Percentiles rank a stretch among this genome's conserved stretches.
phyloP scores from a whole-genome alignment of 305 asterid species.

The Euphrasia arctica region DNA sequence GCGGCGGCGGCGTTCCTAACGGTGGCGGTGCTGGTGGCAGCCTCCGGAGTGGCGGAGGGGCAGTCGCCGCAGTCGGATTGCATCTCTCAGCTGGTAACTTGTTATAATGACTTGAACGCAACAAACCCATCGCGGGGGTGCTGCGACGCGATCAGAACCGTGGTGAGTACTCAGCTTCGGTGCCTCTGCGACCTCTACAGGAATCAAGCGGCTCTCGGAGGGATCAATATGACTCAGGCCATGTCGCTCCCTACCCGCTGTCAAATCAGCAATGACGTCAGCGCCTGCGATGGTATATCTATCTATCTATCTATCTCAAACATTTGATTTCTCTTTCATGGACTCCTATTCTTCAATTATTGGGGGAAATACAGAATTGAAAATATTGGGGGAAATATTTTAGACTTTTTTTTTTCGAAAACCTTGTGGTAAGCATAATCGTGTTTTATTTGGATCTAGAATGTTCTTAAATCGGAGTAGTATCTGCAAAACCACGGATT shows the following conservation, averaged over 20 bases:
- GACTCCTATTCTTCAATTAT: no score
- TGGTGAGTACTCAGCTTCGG: constrained; percentile 37
- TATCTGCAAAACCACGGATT: no score
- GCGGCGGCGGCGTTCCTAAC: constrained; percentile 23
- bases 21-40: constrained; percentile 25
- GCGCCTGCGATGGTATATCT: constrained; percentile 44
- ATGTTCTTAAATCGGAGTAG: no score
- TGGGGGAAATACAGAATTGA: no score
- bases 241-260: constrained; percentile 45
- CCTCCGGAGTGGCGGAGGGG: constrained; percentile 29
- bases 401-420: no score
- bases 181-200: constrained; percentile 50
- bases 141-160: constrained; percentile 39
- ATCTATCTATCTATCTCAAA: no score
- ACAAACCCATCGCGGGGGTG: constrained; percentile 39
- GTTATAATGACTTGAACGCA: constrained; percentile 36
- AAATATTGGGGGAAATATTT: no score
- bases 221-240: constrained; percentile 55
- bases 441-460: no score
- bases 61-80: constrained; percentile 37
- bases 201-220: constrained; percentile 14
- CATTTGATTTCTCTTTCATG: no score
- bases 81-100: constrained; percentile 28
- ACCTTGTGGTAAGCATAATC: no score
- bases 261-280: constrained; percentile 32